Evolutionary conservation across 192 early-diverging fungal genomes (phyloP).

Genomic region (Backusella parvicylindrica): DNA sequence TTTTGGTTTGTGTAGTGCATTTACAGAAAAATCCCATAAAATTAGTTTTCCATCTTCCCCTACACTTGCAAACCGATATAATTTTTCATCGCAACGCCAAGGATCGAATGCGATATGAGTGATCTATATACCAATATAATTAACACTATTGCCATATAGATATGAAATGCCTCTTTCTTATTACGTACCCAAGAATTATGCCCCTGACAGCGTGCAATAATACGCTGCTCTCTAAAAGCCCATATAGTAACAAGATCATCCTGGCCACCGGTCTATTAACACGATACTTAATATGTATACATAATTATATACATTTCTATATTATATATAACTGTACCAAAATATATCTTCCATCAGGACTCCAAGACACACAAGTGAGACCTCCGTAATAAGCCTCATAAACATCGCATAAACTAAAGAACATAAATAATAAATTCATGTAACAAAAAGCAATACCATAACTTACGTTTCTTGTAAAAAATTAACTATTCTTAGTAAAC

Average conservation of each 20-base stretch:
- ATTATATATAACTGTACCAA: slow-evolving; percentile 32
- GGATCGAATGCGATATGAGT: slow-evolving; percentile 85
- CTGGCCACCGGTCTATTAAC: slow-evolving; percentile 74
- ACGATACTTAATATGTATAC: not conserved
- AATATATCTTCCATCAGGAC: slow-evolving; percentile 83
- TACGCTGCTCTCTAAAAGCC: slow-evolving; percentile 74
- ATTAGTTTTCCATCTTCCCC: slow-evolving; percentile 87
- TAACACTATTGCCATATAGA: not conserved
- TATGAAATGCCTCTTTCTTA: not conserved
- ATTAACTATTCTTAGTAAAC: slow-evolving; percentile 77
- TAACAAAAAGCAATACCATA: not conserved
- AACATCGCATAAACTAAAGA: slow-evolving; percentile 63
- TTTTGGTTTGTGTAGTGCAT: slow-evolving; percentile 75
- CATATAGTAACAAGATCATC: slow-evolving; percentile 93
- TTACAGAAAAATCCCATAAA: slow-evolving; percentile 94
- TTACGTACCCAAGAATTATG: slow-evolving; percentile 80
- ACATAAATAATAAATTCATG: not conserved
- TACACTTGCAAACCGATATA: slow-evolving; percentile 88
- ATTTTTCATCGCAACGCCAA: slow-evolving; percentile 70
- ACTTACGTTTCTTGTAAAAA: slow-evolving; percentile 60
- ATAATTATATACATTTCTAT: not conserved
- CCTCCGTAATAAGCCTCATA: slow-evolving; percentile 89
- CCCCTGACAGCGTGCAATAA: slow-evolving; percentile 88
- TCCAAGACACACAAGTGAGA: slow-evolving; percentile 84
- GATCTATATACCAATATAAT: slow-evolving; percentile 1